Evolutionary conservation across 202 grass and related monocot species (phyloP), one percentile per base, ranked within the genome.

Genomic region (Schoenoplectus triqueter): DNA sequence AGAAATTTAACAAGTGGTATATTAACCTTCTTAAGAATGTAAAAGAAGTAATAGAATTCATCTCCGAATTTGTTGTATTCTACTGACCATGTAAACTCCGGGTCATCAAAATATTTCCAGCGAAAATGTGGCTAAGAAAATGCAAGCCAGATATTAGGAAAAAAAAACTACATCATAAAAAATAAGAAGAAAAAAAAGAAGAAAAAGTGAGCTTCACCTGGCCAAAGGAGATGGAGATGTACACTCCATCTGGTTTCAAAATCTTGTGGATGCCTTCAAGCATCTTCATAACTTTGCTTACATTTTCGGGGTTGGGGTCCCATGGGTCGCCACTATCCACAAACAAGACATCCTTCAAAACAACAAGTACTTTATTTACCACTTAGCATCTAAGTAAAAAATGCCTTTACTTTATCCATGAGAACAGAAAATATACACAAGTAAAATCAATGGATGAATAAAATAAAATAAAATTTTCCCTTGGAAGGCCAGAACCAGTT

Each of bases 261-360:
- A 93, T 89, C 77, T 73, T 92, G 81, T 97, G 90, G 67, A 97
- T 89, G 5, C 84, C 77, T 87, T 94, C 87, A 85, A 97, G 94
- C 94, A 97, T 94, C 85, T 94, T 92, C 87, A 86, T 94, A 83
- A 97, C 90, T 48, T 91, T 98, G 66, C 88, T 48, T 57, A 94
- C 89, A 71, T 86, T 95, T 62, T 46, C 57, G 61, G 85, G 80
- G 73, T 88, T 89, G 31, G 95, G 95, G 20, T 92, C 90, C 92
- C 92, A 97, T 18, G 92, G 95, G 88, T 97, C 92, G 2, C 92
- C 95, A 84, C 89, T 93, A 75, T 97, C 91, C 87, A 97, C 95
- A 90, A 89, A 95, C 78, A 97, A 82, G 7, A 89, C 94, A 41
- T 97, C 94, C 94, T 94, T 85, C 52, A 46, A 47, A 83, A 66